Evolutionary conservation across 1,284 basidiomycete genomes (phyloP), one percentile per base, ranked within the genome.

Genomic region (Coniferiporia weirii): DNA sequence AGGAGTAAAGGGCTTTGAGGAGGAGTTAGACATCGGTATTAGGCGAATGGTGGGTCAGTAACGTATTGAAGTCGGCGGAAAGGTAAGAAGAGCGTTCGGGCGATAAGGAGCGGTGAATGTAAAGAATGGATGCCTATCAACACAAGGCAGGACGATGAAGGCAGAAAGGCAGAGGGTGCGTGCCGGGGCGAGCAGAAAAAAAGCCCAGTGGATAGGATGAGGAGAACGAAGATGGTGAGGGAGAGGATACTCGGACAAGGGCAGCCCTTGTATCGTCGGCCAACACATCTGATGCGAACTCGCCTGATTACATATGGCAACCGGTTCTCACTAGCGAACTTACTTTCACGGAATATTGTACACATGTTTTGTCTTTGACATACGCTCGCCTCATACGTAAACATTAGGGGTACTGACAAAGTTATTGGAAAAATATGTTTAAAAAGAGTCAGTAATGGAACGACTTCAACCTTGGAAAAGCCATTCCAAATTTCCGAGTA

Each of bases 1-100:
- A 61, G 82, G 78, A 38, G 79, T 68, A 53, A 65, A 69, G 65
- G 65, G 65, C n/a, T 49, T 59, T 40, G 32, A 9, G 35, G 50
- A 34, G 36, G 44, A 34, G 52, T 50, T 54, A 47, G 60, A 57
- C 55, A 56, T 61, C 13, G 44, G 20, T 20, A 20, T 43, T 40
- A 45, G 43, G 19, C 34, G 38, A 19, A 44, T 17, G 43, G 27
- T 38, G 19, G 36, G 38, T 50, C 47, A 47, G 46, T 45, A 40
- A 27, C 27, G 59, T 54, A 58, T 53, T 13, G 32, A 15, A 52
- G 52, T 49, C 15, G 44, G 20, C 20, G 55, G 44, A 20, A 57
- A 38, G 35, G 36, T n/a, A 52, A 52, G 27, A 46, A 44, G 8
- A 27, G 27, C 27, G 46, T 34, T 15, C 15, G 49, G 47, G 52